These are phyloP conservation scores for Amaranthus hypochondriacus DNA, from an alignment of 148 eudicot species.

Conservation along the genomic window DNA sequence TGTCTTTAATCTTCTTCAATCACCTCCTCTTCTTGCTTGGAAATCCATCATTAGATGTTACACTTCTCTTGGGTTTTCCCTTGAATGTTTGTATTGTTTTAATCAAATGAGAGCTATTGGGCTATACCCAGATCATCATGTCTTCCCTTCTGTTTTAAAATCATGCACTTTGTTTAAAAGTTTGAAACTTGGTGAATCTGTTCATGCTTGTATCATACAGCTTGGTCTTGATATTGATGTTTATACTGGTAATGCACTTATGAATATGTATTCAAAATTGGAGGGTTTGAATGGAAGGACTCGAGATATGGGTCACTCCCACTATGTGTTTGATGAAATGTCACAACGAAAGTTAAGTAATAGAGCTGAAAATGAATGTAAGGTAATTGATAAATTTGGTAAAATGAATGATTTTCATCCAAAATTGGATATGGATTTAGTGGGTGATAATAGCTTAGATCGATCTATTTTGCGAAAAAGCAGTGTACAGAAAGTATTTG, in stretches of 20 bases:
- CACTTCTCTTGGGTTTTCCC: constrained; percentile 37
- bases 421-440: constrained; percentile 11
- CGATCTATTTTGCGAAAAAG: constrained; percentile 12
- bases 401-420: constrained; percentile 10
- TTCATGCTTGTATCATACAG: constrained; percentile 53
- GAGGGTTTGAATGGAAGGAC: constrained; percentile 16
- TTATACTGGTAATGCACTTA: constrained; percentile 70
- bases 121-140: constrained; percentile 58
- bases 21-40: constrained; percentile 48
- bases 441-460: neutral
- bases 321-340: constrained; percentile 51
- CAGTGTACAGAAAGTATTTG: constrained; percentile 64
- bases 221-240: constrained; percentile 61
- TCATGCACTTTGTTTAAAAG: constrained; percentile 53
- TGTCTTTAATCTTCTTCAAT: constrained; percentile 37
- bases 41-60: constrained; percentile 58
- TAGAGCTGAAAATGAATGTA: constrained; percentile 5
- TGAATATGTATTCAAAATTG: constrained; percentile 83
- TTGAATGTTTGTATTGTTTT: constrained; percentile 45
- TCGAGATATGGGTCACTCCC: neutral
- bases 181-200: constrained; percentile 53
- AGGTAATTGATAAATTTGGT: constrained; percentile 13
- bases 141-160: constrained; percentile 71
- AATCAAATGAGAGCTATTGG: constrained; percentile 49
- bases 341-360: constrained; percentile 14